Conservation (phyloP, 1,284 basidiomycete genomes). For the Cryptococcus sp. region DNA sequence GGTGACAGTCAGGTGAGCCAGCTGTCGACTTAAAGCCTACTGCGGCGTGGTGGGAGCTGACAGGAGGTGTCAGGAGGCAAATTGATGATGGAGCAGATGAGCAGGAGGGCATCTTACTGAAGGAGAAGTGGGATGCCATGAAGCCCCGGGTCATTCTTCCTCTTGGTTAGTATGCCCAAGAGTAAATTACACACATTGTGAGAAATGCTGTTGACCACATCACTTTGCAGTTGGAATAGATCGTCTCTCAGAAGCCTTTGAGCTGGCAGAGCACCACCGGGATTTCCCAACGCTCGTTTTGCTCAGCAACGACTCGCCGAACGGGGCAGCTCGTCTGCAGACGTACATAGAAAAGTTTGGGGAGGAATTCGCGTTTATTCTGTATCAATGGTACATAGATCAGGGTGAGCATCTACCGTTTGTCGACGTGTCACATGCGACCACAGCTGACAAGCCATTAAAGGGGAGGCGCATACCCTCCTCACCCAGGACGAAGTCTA, state of each 20-base stretch:
- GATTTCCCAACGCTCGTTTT: slow-evolving; percentile 80
- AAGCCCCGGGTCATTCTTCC: slow-evolving; percentile 45
- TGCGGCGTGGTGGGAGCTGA: slow-evolving; percentile 1
- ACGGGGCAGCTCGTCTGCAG: slow-evolving; percentile 48
- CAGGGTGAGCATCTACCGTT: slow-evolving; percentile 41
- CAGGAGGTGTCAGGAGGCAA: slow-evolving; percentile 23
- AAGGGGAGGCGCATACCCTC: slow-evolving; percentile 70
- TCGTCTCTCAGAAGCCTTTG: slow-evolving; percentile 66
- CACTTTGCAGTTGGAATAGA: slow-evolving; percentile 61
- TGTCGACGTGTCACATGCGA: background rate
- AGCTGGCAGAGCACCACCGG: slow-evolving; percentile 75
- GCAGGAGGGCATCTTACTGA: slow-evolving; percentile 32
- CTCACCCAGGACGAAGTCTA: slow-evolving; percentile 68
- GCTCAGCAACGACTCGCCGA: slow-evolving; percentile 61
- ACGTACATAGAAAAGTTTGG: slow-evolving; percentile 76
- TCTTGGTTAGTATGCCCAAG: slow-evolving; percentile 28
- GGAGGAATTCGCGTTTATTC: slow-evolving; percentile 77
- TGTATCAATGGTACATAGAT: slow-evolving; percentile 68
- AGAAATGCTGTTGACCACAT: no score
- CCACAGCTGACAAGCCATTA: background rate
- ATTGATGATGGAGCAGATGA: slow-evolving; percentile 38
- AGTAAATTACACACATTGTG: background rate
- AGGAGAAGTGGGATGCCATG: slow-evolving; percentile 38
- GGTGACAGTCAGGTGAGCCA: slow-evolving; percentile 9
- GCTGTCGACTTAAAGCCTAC: slow-evolving; percentile 13